Conservation (phyloP, 768 basidiomycete genomes). For the Suillus subalutaceus region DNA sequence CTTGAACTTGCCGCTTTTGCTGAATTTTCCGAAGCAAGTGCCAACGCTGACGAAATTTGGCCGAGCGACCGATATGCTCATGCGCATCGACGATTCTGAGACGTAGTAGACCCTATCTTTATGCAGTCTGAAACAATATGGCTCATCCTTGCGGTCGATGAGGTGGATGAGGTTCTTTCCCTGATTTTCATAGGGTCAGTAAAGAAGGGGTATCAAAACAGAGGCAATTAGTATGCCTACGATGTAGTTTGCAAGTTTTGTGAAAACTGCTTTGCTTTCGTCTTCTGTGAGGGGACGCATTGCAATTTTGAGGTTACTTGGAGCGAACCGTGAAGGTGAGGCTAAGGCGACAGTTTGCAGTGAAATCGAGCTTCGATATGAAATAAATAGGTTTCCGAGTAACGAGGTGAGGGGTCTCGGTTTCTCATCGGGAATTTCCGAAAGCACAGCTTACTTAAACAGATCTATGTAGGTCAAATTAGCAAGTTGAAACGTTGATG, state of each 20-base stretch:
- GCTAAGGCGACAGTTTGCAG: constrained; percentile 7
- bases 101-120: constrained; percentile 97
- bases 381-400: constrained; percentile 8
- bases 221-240: constrained; percentile 44
- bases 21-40: constrained; percentile 98
- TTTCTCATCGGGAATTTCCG: constrained; percentile 8
- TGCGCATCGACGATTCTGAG: constrained; percentile 91
- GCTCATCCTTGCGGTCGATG: constrained; percentile 92
- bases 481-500: not conserved
- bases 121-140: constrained; percentile 94
- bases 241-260: constrained; percentile 97
- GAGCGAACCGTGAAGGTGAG: not conserved
- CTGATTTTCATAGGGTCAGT: constrained; percentile 39
- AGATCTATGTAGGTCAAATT: not conserved
- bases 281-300: constrained; percentile 98
- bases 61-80: constrained; percentile 89
- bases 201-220: not conserved
- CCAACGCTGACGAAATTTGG: constrained; percentile 92
- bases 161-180: constrained; percentile 96
- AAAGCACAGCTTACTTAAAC: constrained; percentile 4
- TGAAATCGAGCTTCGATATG: constrained; percentile 3
- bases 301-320: constrained; percentile 20
- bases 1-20: constrained; percentile 97
- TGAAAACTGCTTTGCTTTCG: constrained; percentile 94
- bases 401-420: constrained; percentile 7